These are phyloP conservation scores for Mycena olivaceomarginata DNA, from an alignment of 768 basidiomycete genomes.

Conservation along the genomic window DNA sequence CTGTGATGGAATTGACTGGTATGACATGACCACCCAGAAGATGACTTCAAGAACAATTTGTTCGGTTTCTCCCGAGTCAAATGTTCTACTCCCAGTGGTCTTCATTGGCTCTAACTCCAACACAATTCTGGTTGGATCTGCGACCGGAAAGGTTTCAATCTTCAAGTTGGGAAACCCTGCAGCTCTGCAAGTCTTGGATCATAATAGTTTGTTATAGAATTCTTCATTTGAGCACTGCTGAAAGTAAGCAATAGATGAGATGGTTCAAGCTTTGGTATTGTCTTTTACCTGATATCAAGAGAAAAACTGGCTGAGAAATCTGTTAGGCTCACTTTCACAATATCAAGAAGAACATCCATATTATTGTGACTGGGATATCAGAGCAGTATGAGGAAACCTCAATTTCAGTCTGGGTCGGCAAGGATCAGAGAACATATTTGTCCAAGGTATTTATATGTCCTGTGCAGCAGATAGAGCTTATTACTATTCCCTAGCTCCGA, in stretches of 20 bases:
- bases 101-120: background rate
- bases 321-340: slow-evolving; percentile 5
- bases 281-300: background rate
- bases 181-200: background rate
- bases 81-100: background rate
- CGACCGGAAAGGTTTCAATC: background rate
- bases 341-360: background rate
- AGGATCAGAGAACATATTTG: too few species aligned
- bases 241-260: background rate
- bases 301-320: background rate
- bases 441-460: too few species aligned
- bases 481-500: too few species aligned
- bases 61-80: background rate
- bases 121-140: slow-evolving; percentile 2
- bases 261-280: background rate
- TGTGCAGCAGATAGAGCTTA: too few species aligned
- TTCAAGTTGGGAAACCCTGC: slow-evolving; percentile 2
- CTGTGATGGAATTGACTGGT: slow-evolving; percentile 3
- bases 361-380: slow-evolving; percentile 2
- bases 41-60: background rate
- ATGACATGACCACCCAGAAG: background rate
- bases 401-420: background rate
- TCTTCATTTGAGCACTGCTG: background rate
- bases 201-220: background rate
- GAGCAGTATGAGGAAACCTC: slow-evolving; percentile 2